Base-by-base conservation (phyloP, 768 basidiomycete species). In the Trichaptum fuscoviolaceum region DNA sequence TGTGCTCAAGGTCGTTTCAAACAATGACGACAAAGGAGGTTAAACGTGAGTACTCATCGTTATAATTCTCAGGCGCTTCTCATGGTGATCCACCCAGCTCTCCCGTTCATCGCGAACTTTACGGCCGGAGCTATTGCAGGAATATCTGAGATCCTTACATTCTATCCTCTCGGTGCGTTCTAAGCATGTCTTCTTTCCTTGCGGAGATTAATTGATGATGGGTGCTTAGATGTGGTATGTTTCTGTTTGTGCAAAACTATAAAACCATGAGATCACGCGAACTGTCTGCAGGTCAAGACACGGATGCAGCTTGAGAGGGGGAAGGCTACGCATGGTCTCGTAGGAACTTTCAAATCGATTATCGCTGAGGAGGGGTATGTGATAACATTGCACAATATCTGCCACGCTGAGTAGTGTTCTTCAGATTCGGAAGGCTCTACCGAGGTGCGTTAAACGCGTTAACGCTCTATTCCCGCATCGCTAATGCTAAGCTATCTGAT, bases 241-340 rank as follows among this genome's bases (percentile, higher is more conserved):
- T 24, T 27, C 61, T 17, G 23, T 61, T 61, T 10, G 10, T n/a
- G 8, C 10, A 17, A 17, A 52, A 23, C 10, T 58, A 3, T 26
- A 36, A 25, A 24, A 26, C 23, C 24, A 57, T 34, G 35, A 17
- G 27, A 57, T 30, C 42, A 52, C 42, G 42, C 42, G 42, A 52
- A 52, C 42, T 52, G 42, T 30, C 42, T 58, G 20, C 73, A 95
- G 92, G 95, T 98, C 75, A 98, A 99, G 81, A 99, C 97, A 24
- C 92, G 97, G 27, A 96, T 98, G 88, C 97, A 99, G 75, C 83
- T 99, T n/a, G 91, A 92, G 75, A 92, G 89, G 5, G 93, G 93
- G 2, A 93, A 91, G 78, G 78, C 83, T 36, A 77, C 84, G 59
- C 81, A 85, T 66, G 92, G 95, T 7, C 84, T 99, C 71, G 81